These are phyloP conservation scores for Ophiostoma tasmaniense DNA, from an alignment of 2,329 filamentous ascomycete genomes.

Conservation along the genomic window DNA sequence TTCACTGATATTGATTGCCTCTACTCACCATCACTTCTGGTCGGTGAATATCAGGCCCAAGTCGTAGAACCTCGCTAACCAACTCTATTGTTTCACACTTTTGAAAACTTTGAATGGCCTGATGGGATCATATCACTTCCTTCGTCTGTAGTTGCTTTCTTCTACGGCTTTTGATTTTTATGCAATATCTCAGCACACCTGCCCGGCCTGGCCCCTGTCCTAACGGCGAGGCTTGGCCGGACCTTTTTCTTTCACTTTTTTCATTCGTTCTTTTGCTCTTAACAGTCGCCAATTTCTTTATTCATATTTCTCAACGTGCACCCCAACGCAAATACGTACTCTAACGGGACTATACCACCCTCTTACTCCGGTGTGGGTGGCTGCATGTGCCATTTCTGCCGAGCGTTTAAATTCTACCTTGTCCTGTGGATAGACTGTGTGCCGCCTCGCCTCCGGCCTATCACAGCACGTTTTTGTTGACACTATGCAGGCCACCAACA, in stretches of 20 bases:
- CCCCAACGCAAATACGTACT: background rate
- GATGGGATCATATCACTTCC: background rate
- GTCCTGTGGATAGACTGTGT: background rate
- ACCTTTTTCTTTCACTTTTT: background rate
- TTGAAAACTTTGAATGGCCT: background rate
- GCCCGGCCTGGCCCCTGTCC: background rate
- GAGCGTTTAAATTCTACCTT: conserved; percentile 3
- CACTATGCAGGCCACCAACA: conserved; percentile 1
- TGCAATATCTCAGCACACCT: background rate
- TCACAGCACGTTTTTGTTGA: background rate
- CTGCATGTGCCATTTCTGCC: conserved; percentile 4
- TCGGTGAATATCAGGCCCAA: background rate
- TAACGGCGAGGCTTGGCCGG: background rate
- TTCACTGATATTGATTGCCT: background rate
- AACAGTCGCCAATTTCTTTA: background rate
- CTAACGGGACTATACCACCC: background rate
- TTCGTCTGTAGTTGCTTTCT: background rate
- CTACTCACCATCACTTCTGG: background rate
- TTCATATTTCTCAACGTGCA: background rate
- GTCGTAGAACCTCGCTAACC: background rate
- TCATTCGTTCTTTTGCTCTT: background rate
- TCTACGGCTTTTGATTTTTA: background rate
- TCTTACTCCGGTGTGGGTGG: background rate
- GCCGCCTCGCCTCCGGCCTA: background rate
- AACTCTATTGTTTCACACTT: background rate